phyloP scores from a whole-genome alignment of 164 flowering plant species.

The Akebia trifoliata region DNA sequence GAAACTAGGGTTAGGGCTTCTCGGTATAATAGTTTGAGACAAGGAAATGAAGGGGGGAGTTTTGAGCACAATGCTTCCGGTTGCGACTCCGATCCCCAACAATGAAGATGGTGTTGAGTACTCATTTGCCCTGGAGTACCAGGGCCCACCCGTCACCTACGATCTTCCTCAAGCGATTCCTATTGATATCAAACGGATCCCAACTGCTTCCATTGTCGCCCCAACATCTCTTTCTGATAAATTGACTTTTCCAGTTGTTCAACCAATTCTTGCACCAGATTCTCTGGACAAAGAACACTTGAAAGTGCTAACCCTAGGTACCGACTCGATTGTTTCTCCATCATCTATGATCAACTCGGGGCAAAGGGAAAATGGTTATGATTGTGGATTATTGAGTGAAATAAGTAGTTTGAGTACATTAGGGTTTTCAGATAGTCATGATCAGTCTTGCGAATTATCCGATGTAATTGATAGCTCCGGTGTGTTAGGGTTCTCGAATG shows the following conservation, averaged over 20 bases:
- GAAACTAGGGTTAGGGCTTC: neutral
- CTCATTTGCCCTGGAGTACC: slow-evolving; percentile 72
- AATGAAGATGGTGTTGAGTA: slow-evolving; percentile 39
- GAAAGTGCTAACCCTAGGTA: slow-evolving; percentile 18
- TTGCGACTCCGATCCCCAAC: slow-evolving; percentile 24
- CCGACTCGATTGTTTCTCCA: slow-evolving; percentile 16
- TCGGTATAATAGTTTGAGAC: neutral
- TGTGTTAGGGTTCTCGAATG: slow-evolving; percentile 20
- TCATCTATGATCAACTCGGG: slow-evolving; percentile 21
- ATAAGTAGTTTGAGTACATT: slow-evolving; percentile 20
- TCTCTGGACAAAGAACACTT: slow-evolving; percentile 12
- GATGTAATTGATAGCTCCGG: slow-evolving; percentile 18
- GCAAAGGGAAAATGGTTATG: slow-evolving; percentile 9
- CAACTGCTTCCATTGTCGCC: slow-evolving; percentile 46
- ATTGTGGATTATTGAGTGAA: slow-evolving; percentile 38
- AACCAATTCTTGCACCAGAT: slow-evolving; percentile 41
- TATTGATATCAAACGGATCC: slow-evolving; percentile 48
- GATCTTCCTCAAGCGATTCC: slow-evolving; percentile 60
- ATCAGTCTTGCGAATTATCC: slow-evolving; percentile 18
- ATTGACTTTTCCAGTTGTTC: slow-evolving; percentile 53
- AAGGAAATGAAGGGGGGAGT: slow-evolving; percentile 41
- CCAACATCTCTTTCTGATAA: slow-evolving; percentile 23
- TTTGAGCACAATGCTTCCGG: slow-evolving; percentile 39
- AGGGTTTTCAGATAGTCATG: slow-evolving; percentile 17
- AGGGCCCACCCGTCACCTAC: slow-evolving; percentile 58